Evolutionary conservation across 1,139 yeast genomes (phyloP), one percentile per base, ranked within the genome.

Genomic region (Candida sp.): DNA sequence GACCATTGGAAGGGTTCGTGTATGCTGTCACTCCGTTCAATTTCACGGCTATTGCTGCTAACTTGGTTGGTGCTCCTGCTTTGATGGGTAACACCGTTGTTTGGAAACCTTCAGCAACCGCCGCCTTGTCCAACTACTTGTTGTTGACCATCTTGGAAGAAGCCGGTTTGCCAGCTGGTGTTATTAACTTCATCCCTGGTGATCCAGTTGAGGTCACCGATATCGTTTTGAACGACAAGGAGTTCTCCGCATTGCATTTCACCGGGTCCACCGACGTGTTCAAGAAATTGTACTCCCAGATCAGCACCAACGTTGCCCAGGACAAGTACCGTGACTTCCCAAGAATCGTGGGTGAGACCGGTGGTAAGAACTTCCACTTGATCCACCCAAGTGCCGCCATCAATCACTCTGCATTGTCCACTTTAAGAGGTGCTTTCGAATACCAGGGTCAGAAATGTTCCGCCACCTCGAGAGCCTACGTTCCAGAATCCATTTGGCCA

Each of bases 381-480:
- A 72, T 94, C 52, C 98, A 94, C 70, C 73, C 83, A 42, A 82
- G 91, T 44, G 81, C 98, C 22, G 69, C 81, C 49, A 66, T 89
- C 46, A 80, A 83, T 49, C 96, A 91, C 67, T 85, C 98, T 12
- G 98, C 86, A 12, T 80, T 88, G 61, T 88, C 96, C 41, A 88
- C 98, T 1, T 80, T 94, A 48, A 85, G 99, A 69, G 99, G 98
- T 47, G 97, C 98, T 1, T 94, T 89, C 68, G 99, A 94, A 73
- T 94, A 80, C 76, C 99, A 94, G 73, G 99, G 99, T 55, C 99
- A 94, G 73, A 94, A 94, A 72, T 94, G 99, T 74, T 90, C 97
- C n/a, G 94, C 94, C 17, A 84, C 93, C 28, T 93, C 98, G 27
- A 84, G 99, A 66, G 72, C 83, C 26, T 94, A 91, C 65, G 87